Base-by-base conservation (phyloP, 2,329 filamentous ascomycete genomes). In the Trichophyton simii region DNA sequence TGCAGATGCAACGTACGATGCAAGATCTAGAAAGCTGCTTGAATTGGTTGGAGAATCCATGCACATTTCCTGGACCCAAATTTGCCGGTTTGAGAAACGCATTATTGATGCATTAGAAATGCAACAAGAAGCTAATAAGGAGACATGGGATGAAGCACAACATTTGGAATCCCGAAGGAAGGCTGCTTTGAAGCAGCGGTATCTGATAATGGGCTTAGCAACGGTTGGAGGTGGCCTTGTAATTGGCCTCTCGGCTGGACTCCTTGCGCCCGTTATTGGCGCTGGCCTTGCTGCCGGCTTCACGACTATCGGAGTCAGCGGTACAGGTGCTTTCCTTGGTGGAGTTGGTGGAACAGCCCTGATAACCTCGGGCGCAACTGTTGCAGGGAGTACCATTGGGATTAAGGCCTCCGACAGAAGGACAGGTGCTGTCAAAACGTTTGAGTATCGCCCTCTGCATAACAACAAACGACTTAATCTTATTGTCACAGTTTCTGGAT, bases 381-480 rank as follows among this genome's bases (percentile, higher is more conserved):
- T 92, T 7, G 91, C 91, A 46, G 94, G 94, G 59, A 85, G 90
- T 68, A 84, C 90, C 42, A 94, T 99, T 69, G 94, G 89, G 57
- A 83, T 88, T 48, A 86, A 85, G 71, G 92, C 94, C 28, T 91
- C 91, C n/a, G 81, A 89, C 68, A 83, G 91, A 68, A 83, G 94
- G 67, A 97, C 89, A 0, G 92, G 94, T 13, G 86, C 91, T 1
- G 95, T 99, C 62, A 91, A 87, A 75, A 99, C 94, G 0, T 99
- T 97, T 70, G 94, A 99, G 74, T 99, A 97, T 72, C 84, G 92
- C 52, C 94, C 94, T 5, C 78, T 99, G 54, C 91, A 97, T 78
- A 99, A 99, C 77, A 97, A 97, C 75, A 99, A 99, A 76, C 83
- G 91, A 62, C 89, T 96, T 44, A 97, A 99, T 68, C 81, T 99